Base-by-base conservation (phyloP, 2,329 filamentous ascomycete species). In the Claviceps digitariae region DNA sequence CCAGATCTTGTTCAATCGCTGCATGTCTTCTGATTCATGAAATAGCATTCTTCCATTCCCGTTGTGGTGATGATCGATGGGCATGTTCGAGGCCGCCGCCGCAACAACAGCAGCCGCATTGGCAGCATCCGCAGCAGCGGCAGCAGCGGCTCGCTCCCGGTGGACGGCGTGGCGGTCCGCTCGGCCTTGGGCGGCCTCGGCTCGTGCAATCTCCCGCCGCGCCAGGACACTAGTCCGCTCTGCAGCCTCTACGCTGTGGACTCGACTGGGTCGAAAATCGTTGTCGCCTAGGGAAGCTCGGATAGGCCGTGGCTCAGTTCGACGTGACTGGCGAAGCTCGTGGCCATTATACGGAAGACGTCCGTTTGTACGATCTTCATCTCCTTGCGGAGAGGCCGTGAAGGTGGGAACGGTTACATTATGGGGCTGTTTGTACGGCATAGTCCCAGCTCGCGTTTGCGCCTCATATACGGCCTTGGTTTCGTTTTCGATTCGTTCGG, bases 1-100 rank as follows among this genome's bases (percentile, higher is more conserved):
- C 78, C 78, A 82, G 1, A 81, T 72, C 55, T 73, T 72, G 57
- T 81, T 77, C 23, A 81, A 69, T 2, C 76, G 71, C 51, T 73
- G 71, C 56, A 79, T 69, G 23, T 78, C 68, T 17, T 71, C 69
- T 1, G 69, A 72, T 53, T 79, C 73, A 54, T 72, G 68, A 55
- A 79, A 74, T 12, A 61, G 56, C 48, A 62, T 53, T 49, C 64
- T 62, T 29, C 67, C 63, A 47, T 67, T 65, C 51, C 52, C 31
- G 51, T 56, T 52, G 34, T 25, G 52, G n/a, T 52, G 47, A 48
- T 56, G 45, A 15, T 56, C 52, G 9, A 56, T 43, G 10, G 62
- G 55, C 8, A 62, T 59, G 3, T 54, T 54, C 2, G 58, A 50
- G 27, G 57, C 55, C 1, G 62, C 62, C 1, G 63, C 63, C 7